Evolutionary conservation across 208 protist species (phyloP), one percentile per base, ranked within the genome.

Genomic region (Crithidia acanthocephali): DNA sequence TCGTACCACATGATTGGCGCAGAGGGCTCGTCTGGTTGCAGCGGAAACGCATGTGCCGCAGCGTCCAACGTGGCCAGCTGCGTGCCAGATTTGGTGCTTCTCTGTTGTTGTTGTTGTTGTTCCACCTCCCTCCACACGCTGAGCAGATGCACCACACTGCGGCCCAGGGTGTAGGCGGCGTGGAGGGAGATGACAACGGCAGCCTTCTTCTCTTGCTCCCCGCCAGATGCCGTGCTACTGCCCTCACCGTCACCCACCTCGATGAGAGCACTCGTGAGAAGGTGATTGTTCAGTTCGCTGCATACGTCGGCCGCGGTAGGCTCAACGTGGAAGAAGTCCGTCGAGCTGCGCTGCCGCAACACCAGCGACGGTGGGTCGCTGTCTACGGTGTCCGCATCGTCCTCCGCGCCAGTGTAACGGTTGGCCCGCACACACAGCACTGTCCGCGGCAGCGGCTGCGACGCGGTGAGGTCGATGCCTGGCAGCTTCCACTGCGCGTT

Each of bases 1-100:
- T 67, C 58, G 60, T 72, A 78, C 64, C 72, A 78, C 42, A 64
- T 72, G 11, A 53, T 37, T 16, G 55, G 51, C 0, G 11, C 65
- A 0, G 37, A 40, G 2, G 45, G 33, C 16, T 28, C 28, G 48
- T 27, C 23, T 33, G 7, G n/a, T 3, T 11, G 47, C 32, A 58
- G 7, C 3, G n/a, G 28, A 2, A 2, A 33, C 23, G 48, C 23
- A 0, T 23, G 8, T 13, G 45, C 27, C 35, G 35, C 11, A 11
- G 35, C 5, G 35, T 11, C 11, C 11, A 40, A n/a, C n/a, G n/a
- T n/a, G n/a, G n/a, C n/a, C n/a, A n/a, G n/a, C n/a, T n/a, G n/a
- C n/a, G n/a, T n/a, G n/a, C n/a, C 53, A 1, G 6, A 27, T 40
- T 40, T 40, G 35, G 35, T 2, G 33, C 18, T 10, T 10, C 22